Evolutionary conservation across 2,329 filamentous ascomycete genomes (phyloP).

Genomic region (Thelonectria olida): DNA sequence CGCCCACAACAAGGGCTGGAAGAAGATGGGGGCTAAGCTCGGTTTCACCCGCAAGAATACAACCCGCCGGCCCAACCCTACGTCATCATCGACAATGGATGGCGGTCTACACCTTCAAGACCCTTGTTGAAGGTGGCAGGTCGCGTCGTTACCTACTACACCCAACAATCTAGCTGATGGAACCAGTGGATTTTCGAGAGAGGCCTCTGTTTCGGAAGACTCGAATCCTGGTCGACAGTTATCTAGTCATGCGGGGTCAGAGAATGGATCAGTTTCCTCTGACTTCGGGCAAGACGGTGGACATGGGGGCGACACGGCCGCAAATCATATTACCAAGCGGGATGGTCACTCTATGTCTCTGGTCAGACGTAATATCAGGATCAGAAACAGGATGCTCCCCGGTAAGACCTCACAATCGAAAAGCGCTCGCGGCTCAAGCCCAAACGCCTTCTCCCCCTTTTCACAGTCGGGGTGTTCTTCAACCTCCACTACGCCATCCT

Average conservation of each 20-base stretch:
- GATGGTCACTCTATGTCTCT: constrained; percentile 27
- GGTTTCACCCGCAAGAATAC: constrained; percentile 64
- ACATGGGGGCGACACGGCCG: constrained; percentile 57
- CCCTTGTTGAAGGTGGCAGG: constrained; percentile 67
- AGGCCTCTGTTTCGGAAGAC: constrained; percentile 51
- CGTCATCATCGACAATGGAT: constrained; percentile 54
- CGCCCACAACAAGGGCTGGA: constrained; percentile 68
- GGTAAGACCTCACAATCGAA: constrained; percentile 23
- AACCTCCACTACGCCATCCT: constrained; percentile 2
- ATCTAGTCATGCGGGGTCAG: constrained; percentile 33
- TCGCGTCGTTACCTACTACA: constrained; percentile 59
- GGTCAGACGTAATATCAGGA: constrained; percentile 37
- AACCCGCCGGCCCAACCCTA: constrained; percentile 53
- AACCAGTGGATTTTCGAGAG: constrained; percentile 26
- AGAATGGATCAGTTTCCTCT: constrained; percentile 31
- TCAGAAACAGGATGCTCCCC: constrained; percentile 30
- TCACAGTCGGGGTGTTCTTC: constrained; percentile 12
- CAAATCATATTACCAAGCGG: constrained; percentile 48
- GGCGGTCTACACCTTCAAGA: constrained; percentile 49
- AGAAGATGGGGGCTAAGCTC: constrained; percentile 70
- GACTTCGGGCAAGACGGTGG: constrained; percentile 40
- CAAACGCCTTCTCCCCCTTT: constrained; percentile 1
- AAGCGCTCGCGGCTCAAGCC: constrained; percentile 1
- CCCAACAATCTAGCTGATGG: constrained; percentile 34
- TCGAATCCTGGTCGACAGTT: constrained; percentile 57